These are phyloP conservation scores for Acer campestre DNA, from an alignment of 345 rosid species.

Conservation along the genomic window DNA sequence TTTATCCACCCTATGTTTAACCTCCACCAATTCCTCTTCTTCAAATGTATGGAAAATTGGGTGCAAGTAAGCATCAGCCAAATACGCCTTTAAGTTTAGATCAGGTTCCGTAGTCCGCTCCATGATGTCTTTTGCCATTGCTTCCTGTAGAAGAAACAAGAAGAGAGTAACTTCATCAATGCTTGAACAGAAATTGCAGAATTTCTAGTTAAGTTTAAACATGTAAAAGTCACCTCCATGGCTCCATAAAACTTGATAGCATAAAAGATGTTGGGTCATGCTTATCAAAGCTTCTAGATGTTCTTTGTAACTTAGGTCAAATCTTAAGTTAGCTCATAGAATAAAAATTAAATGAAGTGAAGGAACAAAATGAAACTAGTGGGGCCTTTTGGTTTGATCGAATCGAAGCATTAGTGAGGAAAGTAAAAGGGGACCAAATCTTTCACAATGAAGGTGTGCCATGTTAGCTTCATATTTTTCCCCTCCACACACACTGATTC, in stretches of 20 bases:
- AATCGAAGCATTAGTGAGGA: neutral
- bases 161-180: constrained; percentile 11
- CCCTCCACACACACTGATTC: neutral
- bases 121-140: constrained; percentile 75
- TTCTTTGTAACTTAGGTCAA: neutral
- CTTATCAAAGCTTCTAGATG: neutral
- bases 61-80: constrained; percentile 92
- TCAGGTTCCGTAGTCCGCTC: constrained; percentile 63
- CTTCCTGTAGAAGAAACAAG: constrained; percentile 59
- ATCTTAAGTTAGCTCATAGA: neutral
- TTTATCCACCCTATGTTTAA: constrained; percentile 38
- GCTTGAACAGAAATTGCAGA: neutral
- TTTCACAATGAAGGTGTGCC: too few species aligned
- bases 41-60: constrained; percentile 82
- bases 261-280: neutral
- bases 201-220: neutral
- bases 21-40: constrained; percentile 55
- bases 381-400: neutral
- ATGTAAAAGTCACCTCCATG: too few species aligned
- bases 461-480: neutral
- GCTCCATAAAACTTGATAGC: too few species aligned
- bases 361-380: neutral
- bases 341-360: too few species aligned
- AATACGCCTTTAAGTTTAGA: constrained; percentile 60
- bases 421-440: neutral